phyloP scores from a whole-genome alignment of 257 asterid species.

The Anisodus tanguticus region DNA sequence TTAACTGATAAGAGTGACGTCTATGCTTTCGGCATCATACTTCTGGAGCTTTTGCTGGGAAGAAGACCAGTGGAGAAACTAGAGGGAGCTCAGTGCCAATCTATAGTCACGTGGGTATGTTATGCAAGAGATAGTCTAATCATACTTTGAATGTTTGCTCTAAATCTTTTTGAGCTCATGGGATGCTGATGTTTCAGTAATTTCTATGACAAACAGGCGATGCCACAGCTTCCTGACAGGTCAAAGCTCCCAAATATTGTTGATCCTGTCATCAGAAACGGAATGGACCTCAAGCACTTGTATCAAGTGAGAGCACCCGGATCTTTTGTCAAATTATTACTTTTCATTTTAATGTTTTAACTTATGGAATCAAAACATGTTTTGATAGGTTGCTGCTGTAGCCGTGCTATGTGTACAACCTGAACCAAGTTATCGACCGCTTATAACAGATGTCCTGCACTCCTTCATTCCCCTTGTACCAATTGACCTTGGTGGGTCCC shows the following conservation, averaged over 20 bases:
- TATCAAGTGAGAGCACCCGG: constrained; percentile 63
- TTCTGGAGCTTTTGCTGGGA: constrained; percentile 89
- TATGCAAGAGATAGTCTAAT: not conserved
- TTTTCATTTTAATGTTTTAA: not conserved
- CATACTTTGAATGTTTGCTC: not conserved
- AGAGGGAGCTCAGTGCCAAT: constrained; percentile 71
- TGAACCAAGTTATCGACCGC: constrained; percentile 92
- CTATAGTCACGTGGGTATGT: constrained; percentile 86
- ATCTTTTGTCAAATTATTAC: constrained; percentile 23
- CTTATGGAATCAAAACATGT: constrained; percentile 3
- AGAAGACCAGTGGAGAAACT: constrained; percentile 80
- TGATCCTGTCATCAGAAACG: constrained; percentile 71
- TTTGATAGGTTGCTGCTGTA: constrained; percentile 86
- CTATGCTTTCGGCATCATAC: constrained; percentile 90
- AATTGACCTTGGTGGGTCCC: constrained; percentile 84
- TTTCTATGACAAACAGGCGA: constrained; percentile 64
- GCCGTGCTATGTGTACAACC: constrained; percentile 95
- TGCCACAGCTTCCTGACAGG: constrained; percentile 93
- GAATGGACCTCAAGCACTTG: constrained; percentile 91
- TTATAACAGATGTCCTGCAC: constrained; percentile 91
- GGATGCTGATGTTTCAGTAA: constrained; percentile 23
- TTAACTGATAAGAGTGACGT: constrained; percentile 96
- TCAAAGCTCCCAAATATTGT: constrained; percentile 85
- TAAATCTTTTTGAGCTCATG: not conserved
- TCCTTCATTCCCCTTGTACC: constrained; percentile 97